phyloP scores from a whole-genome alignment of 495 filamentous ascomycete genomes.

The Rhypophila decipiens region DNA sequence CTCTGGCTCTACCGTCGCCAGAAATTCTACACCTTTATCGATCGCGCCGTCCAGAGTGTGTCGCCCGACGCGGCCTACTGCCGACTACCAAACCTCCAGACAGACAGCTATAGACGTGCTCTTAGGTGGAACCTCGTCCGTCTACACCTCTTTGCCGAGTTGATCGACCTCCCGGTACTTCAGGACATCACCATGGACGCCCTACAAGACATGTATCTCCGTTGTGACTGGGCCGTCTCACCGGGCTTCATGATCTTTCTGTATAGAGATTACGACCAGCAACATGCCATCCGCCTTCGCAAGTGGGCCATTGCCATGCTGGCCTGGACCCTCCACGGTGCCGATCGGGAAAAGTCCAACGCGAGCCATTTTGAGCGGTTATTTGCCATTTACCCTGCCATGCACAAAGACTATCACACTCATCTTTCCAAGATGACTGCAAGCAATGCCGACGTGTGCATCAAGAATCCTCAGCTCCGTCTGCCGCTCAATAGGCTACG shows the following conservation, averaged over 20 bases:
- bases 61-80: conserved; percentile 6
- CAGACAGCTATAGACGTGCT: conserved; percentile 12
- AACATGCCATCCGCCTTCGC: conserved; percentile 34
- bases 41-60: conserved; percentile 22
- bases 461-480: conserved; percentile 45
- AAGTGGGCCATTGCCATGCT: conserved; percentile 46
- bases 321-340: conserved; percentile 33
- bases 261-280: conserved; percentile 37
- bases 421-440: conserved; percentile 37
- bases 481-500: conserved; percentile 37
- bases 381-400: conserved; percentile 30
- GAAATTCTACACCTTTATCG: conserved; percentile 32
- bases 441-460: conserved; percentile 34
- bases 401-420: conserved; percentile 34
- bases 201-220: conserved; percentile 43
- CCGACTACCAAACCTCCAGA: conserved; percentile 8
- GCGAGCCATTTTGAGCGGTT: conserved; percentile 26
- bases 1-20: conserved; percentile 37
- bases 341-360: conserved; percentile 9
- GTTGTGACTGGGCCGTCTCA: conserved; percentile 43
- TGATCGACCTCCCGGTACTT: conserved; percentile 31
- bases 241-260: conserved; percentile 36
- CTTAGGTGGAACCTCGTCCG: conserved; percentile 38
- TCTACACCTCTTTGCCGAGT: conserved; percentile 41
- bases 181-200: conserved; percentile 44